phyloP scores from a whole-genome alignment of 805 yeast species.

The Candida taoyuanica region DNA sequence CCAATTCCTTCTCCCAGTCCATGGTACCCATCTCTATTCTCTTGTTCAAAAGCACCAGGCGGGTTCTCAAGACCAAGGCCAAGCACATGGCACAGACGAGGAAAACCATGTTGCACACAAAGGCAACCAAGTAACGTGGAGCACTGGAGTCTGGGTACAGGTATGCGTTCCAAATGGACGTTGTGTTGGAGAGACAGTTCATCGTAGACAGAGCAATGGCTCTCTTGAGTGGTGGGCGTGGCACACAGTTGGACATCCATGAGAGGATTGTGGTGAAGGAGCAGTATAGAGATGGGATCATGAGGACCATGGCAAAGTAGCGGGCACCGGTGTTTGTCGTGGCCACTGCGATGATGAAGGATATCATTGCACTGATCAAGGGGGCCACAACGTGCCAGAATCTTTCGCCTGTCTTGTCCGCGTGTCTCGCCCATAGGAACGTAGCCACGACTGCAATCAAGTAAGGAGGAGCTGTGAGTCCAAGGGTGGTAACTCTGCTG shows the following conservation, averaged over 20 bases:
- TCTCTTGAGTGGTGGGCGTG: slow-evolving; percentile 56
- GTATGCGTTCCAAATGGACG: slow-evolving; percentile 53
- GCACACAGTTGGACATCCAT: slow-evolving; percentile 53
- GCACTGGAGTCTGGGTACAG: slow-evolving; percentile 41
- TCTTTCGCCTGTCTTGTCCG: slow-evolving; percentile 52
- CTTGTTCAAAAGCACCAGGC: slow-evolving; percentile 37
- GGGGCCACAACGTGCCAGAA: slow-evolving; percentile 46
- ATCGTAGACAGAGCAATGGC: slow-evolving; percentile 54
- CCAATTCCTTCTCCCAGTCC: slow-evolving; percentile 45
- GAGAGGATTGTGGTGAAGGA: slow-evolving; percentile 48
- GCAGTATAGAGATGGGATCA: slow-evolving; percentile 53
- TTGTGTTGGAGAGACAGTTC: slow-evolving; percentile 52
- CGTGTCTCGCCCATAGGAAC: slow-evolving; percentile 49
- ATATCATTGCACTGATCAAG: slow-evolving; percentile 35
- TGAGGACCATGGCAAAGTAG: slow-evolving; percentile 54
- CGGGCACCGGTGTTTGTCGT: slow-evolving; percentile 52
- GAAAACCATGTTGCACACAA: slow-evolving; percentile 45
- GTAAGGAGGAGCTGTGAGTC: slow-evolving; percentile 59
- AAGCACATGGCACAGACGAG: slow-evolving; percentile 35
- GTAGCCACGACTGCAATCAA: slow-evolving; percentile 46
- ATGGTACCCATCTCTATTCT: slow-evolving; percentile 40
- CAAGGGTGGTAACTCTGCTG: slow-evolving; percentile 43
- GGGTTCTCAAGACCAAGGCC: slow-evolving; percentile 36
- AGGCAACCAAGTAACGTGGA: slow-evolving; percentile 46
- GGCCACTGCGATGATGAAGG: slow-evolving; percentile 46